Conservation (phyloP, 352 stramenopile genomes). For the Phytophthora brassicae region DNA sequence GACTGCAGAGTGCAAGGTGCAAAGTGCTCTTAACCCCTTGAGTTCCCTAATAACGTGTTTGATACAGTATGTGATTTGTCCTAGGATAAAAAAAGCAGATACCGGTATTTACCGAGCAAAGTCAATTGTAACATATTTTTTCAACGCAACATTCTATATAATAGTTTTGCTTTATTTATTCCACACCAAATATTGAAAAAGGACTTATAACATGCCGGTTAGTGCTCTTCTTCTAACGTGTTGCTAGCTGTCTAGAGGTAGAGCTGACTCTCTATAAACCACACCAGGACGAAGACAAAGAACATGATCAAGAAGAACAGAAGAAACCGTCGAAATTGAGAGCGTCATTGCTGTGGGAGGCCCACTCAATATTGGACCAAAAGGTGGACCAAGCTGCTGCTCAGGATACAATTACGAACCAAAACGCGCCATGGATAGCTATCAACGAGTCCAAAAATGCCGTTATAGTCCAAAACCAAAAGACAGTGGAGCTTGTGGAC, state of each 20-base stretch:
- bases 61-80: too few species aligned
- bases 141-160: neutral
- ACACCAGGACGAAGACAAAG: conserved; percentile 8
- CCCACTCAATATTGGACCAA: neutral
- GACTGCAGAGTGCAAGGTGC: too few species aligned
- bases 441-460: conserved; percentile 15
- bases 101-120: too few species aligned
- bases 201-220: conserved; percentile 7
- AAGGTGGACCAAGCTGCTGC: neutral
- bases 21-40: too few species aligned
- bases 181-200: neutral
- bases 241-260: neutral
- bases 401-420: neutral
- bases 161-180: neutral
- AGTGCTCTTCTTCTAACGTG: neutral
- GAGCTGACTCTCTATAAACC: neutral
- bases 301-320: neutral
- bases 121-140: too few species aligned
- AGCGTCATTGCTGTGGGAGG: conserved; percentile 4
- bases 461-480: neutral
- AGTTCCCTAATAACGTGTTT: too few species aligned
- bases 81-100: too few species aligned
- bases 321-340: neutral
- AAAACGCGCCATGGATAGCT: conserved; percentile 18
- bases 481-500: conserved; percentile 6